Base-by-base conservation (phyloP, 768 basidiomycete species). In the Rhodotorula taiwanensis region DNA sequence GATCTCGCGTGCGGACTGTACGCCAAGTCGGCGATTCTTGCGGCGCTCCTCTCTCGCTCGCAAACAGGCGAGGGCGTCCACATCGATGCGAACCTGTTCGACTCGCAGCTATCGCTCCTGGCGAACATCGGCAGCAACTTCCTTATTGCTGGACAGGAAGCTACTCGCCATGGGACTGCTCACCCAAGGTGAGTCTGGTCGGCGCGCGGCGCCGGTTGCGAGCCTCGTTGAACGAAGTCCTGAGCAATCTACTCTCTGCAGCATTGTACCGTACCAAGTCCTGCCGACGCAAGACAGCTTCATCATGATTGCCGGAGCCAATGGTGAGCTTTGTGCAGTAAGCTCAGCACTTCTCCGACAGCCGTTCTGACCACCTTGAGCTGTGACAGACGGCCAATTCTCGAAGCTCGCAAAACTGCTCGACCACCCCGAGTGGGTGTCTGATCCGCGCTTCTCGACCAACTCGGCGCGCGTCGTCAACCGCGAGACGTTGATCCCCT, bases 91-190 rank as follows among this genome's bases (percentile, higher is more conserved):
- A 93, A 88, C 74, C 77, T 97, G 44, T 94, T 95, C 71, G 92
- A 95, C 72, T 84, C 86, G 20, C 72, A 94, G 89, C 82, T 95
- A 52, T 89, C 92, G 21, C 89, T 89, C 23, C 82, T 95, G 9
- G 89, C 85, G 3, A 94, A 94, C 73, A 88, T 95, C 62, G 92
- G 88, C 4, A 89, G 88, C 21, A 94, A 93, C 77, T 94, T 89
- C 78, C 83, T 97, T 57, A 86, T 95, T 58, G 82, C 88, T 16
- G 87, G 86, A 21, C 77, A 85, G 74, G 88, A 92, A 75, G 93
- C 87, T 28, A 79, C 81, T 36, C 80, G 93, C 57, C 84, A 89
- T 75, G 93, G 93, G n/a, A 95, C 93, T 33, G 83, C 88, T 0
- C 93, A 97, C 75, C 88, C 93, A 20, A 52, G 51, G 51, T 52